Base-by-base conservation (phyloP, 2,329 filamentous ascomycete species). In the Ophiocordyceps camponoti-floridani region DNA sequence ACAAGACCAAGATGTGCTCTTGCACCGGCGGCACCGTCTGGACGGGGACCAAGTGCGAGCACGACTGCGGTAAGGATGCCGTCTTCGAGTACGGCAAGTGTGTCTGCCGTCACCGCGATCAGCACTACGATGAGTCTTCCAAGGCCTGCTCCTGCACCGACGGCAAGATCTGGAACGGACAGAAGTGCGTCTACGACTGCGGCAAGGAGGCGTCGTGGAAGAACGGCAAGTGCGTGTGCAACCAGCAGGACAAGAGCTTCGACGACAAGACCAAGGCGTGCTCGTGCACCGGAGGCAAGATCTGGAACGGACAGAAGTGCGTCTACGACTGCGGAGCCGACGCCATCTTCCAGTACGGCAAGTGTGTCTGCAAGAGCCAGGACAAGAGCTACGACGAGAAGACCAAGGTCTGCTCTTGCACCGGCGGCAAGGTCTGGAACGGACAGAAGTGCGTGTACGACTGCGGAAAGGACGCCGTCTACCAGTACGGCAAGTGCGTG, bases 401-500 rank as follows among this genome's bases (percentile, higher is more conserved):
- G 27, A 37, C 18, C 44, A 46, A 47, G 46, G 40, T n/a, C 4
- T 48, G 47, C 30, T 16, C 33, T 11, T 48, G 47, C 35, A 13
- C 41, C 13, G n/a, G 14, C 14, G 45, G 43, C 3, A 9, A 44
- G 28, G 40, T 12, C 13, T 48, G 47, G 47, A 40, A 42, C 10
- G 45, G 42, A 10, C 16, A 37, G 33, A 35, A 37, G 19, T 48
- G 47, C 30, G 43, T 26, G 6, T 16, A 38, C 16, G 41, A 46
- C 28, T 48, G 47, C 27, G 47, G 47, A 16, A 44, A 45, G 40
- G 45, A 46, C 5, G 47, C 47, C 13, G n/a, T 19, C 2, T 47
- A 45, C 18, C 19, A 40, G 4, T 4, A n/a, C 4, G 37, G 9
- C 37, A 19, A 40, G 37, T 46, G 44, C 23, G 23, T 46, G 14